These are phyloP conservation scores for Candida peoriensis DNA, from an alignment of 805 yeast species.

Conservation along the genomic window DNA sequence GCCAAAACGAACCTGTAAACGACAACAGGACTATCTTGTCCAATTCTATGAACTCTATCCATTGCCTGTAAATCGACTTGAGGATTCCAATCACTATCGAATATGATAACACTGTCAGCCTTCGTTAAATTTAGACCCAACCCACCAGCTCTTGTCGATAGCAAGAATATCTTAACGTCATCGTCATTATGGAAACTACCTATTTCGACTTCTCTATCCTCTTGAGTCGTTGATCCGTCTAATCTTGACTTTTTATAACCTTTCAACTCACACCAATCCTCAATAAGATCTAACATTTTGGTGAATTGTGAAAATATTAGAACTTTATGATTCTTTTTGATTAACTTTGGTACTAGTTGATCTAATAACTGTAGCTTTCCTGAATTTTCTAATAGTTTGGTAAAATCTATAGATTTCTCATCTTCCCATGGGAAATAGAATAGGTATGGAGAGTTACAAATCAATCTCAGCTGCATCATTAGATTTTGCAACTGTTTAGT, in stretches of 20 bases:
- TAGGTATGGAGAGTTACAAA: conserved; percentile 82
- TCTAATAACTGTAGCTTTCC: conserved; percentile 71
- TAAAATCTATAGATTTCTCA: conserved; percentile 34
- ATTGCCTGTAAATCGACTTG: conserved; percentile 95
- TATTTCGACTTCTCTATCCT: conserved; percentile 61
- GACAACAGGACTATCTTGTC: conserved; percentile 80
- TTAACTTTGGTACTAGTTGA: conserved; percentile 50
- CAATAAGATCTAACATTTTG: conserved; percentile 70
- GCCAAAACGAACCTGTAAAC: conserved; percentile 73
- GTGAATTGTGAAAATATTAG: conserved; percentile 87
- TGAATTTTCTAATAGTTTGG: conserved; percentile 47
- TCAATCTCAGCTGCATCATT: conserved; percentile 79
- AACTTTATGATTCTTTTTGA: conserved; percentile 55
- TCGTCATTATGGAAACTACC: conserved; percentile 35
- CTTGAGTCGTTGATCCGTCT: conserved; percentile 72
- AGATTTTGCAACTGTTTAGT: conserved; percentile 56
- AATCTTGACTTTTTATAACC: conserved; percentile 49
- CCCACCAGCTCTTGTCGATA: conserved; percentile 94
- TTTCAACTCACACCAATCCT: conserved; percentile 61
- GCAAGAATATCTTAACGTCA: conserved; percentile 50
- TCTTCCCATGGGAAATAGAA: conserved; percentile 73
- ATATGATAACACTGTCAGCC: conserved; percentile 86
- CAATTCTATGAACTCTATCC: conserved; percentile 92
- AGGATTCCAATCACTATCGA: conserved; percentile 97
- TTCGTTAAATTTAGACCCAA: conserved; percentile 81